Evolutionary conservation across 306 rosid genomes (phyloP).

Genomic region (Senna tora): DNA sequence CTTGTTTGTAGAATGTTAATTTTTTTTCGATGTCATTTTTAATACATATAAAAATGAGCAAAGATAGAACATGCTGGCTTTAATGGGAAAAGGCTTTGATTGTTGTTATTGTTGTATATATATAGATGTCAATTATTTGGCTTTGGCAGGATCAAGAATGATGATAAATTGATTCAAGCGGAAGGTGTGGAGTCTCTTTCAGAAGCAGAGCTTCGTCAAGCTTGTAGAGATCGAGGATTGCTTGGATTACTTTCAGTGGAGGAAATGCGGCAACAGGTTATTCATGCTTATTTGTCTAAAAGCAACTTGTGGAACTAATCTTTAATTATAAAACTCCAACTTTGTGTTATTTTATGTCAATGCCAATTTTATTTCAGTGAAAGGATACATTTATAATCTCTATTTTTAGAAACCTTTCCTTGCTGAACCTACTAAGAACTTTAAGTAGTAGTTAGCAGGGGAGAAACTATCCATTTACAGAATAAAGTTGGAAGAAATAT

Average conservation of each 20-base stretch:
- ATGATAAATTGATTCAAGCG: conserved; percentile 72
- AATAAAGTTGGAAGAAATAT: conserved; percentile 14
- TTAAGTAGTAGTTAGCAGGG: neutral
- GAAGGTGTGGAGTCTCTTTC: conserved; percentile 89
- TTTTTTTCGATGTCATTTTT: too few relatives aligned
- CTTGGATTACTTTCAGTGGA: conserved; percentile 85
- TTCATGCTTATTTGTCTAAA: conserved; percentile 3
- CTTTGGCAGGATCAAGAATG: conserved; percentile 74
- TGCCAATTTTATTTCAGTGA: conserved; percentile 3
- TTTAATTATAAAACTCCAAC: conserved; percentile 19
- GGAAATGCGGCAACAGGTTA: conserved; percentile 88
- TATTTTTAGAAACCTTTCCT: conserved; percentile 28
- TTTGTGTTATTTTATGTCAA: neutral
- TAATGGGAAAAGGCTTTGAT: too few relatives aligned
- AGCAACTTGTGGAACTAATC: conserved; percentile 21
- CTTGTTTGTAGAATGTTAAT: too few relatives aligned
- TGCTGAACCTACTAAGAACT: neutral
- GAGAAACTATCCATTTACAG: neutral
- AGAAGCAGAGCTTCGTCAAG: conserved; percentile 84
- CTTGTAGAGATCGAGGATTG: conserved; percentile 88
- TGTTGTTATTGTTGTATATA: too few relatives aligned
- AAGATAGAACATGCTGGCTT: too few relatives aligned
- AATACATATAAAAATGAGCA: too few relatives aligned
- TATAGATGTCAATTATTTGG: conserved; percentile 31
- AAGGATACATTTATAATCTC: neutral